Evolutionary conservation across 768 basidiomycete genomes (phyloP), one percentile per base, ranked within the genome.

Genomic region (Dentipellis fragilis): DNA sequence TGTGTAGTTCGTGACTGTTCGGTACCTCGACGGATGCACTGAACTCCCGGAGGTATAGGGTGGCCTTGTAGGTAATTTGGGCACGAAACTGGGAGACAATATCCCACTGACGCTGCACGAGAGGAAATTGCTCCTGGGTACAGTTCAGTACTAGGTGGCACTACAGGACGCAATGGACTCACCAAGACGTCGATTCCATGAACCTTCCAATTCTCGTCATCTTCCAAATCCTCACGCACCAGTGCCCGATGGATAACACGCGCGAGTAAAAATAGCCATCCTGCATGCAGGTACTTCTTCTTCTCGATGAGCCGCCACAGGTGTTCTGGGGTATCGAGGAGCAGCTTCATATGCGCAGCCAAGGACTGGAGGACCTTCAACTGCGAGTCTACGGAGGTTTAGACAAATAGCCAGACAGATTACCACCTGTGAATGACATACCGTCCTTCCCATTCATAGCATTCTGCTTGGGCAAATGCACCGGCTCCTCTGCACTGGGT

Each of bases 31-130:
- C 66, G 7, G 84, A 71, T n/a, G 75, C 67, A 8, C 71, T 69
- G 38, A 72, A 67, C 59, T 86, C 80, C 49, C 90, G 81, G 16
- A 96, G 73, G n/a, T 83, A 86, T 48, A 89, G 67, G 0, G 85
- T 91, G n/a, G 93, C 89, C 64, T 84, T 85, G 62, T 93, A 88
- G 19, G 88, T 80, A 59, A 97, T 94, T 64, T 95, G 93, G 1
- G 85, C 74, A 46, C 92, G 84, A 65, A 95, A 92, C 60, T 88
- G 89, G 4, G 84, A 81, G 8, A 97, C 81, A 1, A 81, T 77
- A 56, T 95, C 94, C 94, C 93, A 97, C 69, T 97, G 94, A 37
- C 91, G 84, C 61, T 92, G 87, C 3, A 92, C 81, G 4, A 97
- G 73, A 23, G 93, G 91, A 60, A 94, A 87, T 69, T 93, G 89